Base-by-base conservation (phyloP, 2,329 filamentous ascomycete species). In the Alternaria gansuensis region DNA sequence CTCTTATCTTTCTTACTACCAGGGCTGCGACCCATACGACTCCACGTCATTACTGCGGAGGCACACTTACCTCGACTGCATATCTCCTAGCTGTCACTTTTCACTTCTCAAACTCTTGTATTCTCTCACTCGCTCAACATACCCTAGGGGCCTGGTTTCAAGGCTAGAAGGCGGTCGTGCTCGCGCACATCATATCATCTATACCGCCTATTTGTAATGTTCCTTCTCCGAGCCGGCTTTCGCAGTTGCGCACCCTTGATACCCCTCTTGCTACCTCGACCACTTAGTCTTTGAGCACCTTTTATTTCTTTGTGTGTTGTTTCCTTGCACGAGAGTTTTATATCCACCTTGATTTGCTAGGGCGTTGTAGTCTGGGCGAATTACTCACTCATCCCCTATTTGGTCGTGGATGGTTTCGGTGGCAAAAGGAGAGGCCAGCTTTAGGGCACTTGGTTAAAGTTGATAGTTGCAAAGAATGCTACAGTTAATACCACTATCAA, bases 241-340 rank as follows among this genome's bases (percentile, higher is more conserved):
- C 31, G 26, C 36, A 39, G 54, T 55, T 61, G 53, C 34, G 48
- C 41, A 36, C 50, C 54, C 51, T 62, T 57, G 63, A 65, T 65
- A 65, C 63, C 63, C 63, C 36, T 48, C n/a, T 36, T 45, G 41
- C 40, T 43, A 57, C 29, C 24, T 56, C 45, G 39, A 13, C 53
- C 51, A 5, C 7, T 24, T 52, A 23, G 50, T 49, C 17, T 48
- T 45, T 40, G 33, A 40, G 43, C 48, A 28, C 31, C 51, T 21
- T 46, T 62, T 45, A 31, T 52, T 24, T 46, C 23, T 41, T 52
- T 43, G 45, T 14, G 39, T 51, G 36, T 43, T 14, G 3, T 48
- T 53, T 21, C 17, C 24, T 77, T 78, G 78, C 76, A 78, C 77
- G 75, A 78, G 70, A 77, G 77, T 79, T 76, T 77, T 77, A 79